Percentiles rank a stretch among this genome's conserved stretches.
Conservation (phyloP, 2,329 filamentous ascomycete genomes). For the Exophiala phaeomuriformis region DNA sequence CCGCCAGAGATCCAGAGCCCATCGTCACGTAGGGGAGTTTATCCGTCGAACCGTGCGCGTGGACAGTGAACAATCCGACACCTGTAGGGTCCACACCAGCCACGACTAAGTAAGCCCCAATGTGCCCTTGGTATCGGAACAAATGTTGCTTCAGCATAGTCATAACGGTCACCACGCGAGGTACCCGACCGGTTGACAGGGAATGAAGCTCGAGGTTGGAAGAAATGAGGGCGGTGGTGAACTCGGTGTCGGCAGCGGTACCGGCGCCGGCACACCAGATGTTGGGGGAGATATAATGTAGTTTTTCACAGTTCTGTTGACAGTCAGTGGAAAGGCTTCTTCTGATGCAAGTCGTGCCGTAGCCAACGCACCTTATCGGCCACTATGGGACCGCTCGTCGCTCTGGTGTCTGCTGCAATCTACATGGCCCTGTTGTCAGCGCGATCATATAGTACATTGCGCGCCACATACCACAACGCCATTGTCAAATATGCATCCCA, state of each 20-base stretch:
- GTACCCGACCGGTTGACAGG: slow-evolving; percentile 90
- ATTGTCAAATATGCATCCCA: slow-evolving; percentile 92
- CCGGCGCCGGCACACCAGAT: slow-evolving; percentile 99
- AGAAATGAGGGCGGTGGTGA: slow-evolving; percentile 96
- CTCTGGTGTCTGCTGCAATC: slow-evolving; percentile 97
- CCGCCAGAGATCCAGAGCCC: slow-evolving; percentile 90
- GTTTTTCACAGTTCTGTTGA: slow-evolving; percentile 88
- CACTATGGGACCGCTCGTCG: slow-evolving; percentile 93
- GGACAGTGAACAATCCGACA: slow-evolving; percentile 91
- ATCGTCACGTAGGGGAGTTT: slow-evolving; percentile 99
- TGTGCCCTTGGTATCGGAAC: slow-evolving; percentile 95
- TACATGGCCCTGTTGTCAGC: slow-evolving; percentile 35
- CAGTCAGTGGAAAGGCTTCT: neutral
- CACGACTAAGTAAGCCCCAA: slow-evolving; percentile 95
- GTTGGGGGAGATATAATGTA: slow-evolving; percentile 96
- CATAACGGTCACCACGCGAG: slow-evolving; percentile 98
- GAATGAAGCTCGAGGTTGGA: slow-evolving; percentile 97
- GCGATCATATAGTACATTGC: neutral
- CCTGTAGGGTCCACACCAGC: slow-evolving; percentile 95
- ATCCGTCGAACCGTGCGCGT: slow-evolving; percentile 96
- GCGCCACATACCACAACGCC: slow-evolving; percentile 72
- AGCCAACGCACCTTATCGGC: slow-evolving; percentile 70
- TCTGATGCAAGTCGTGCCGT: neutral
- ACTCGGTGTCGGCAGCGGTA: slow-evolving; percentile 96
- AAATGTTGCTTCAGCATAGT: slow-evolving; percentile 99